Base-by-base conservation (phyloP, 306 rosid species). In the Ammopiptanthus mongolicus region DNA sequence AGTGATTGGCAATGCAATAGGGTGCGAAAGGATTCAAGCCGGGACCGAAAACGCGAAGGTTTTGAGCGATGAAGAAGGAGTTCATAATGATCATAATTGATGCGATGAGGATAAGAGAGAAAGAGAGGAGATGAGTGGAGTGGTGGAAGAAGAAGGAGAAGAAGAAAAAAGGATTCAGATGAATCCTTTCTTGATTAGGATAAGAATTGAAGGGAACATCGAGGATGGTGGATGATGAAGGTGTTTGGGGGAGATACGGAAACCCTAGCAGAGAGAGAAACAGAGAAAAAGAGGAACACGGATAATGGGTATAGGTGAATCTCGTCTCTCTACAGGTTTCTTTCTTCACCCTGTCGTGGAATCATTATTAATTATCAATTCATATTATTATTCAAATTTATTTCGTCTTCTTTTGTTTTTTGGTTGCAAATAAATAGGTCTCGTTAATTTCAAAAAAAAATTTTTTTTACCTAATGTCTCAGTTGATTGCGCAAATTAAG, bases 1-100 rank as follows among this genome's bases (percentile, higher is more conserved):
- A 88, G 21, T 95, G 89, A 83, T 95, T 73, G 66, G 98, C 93
- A 4, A 95, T 15, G 85, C 97, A 91, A 72, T 84, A 91, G 21
- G 97, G 89, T 28, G 96, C 84, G 23, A 91, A 91, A 14, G 98
- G 98, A 95, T 95, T 95, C 96, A 95, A 92, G 67, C 97, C 98
- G 13, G 97, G 97, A 79, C 98, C 98, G 12, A 90, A 86, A 21
- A 86, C 97, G 44, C 98, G 97, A 83, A 87, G 95, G 78, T 95
- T 95, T 33, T 80, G 89, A 6, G 65, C 79, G 76, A 81, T 55
- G 25, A 82, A 75, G 23, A 88, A 71, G 57, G 83, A 67, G 50
- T 69, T 71, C 75, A 75, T 63, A 51, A 78, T 69, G 65, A 81
- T 81, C 88, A 86, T 85, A 57, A 81, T 81, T 63, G 87, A 82